Evolutionary conservation across 1,284 basidiomycete genomes (phyloP).

Genomic region (Volvariella volvacea): DNA sequence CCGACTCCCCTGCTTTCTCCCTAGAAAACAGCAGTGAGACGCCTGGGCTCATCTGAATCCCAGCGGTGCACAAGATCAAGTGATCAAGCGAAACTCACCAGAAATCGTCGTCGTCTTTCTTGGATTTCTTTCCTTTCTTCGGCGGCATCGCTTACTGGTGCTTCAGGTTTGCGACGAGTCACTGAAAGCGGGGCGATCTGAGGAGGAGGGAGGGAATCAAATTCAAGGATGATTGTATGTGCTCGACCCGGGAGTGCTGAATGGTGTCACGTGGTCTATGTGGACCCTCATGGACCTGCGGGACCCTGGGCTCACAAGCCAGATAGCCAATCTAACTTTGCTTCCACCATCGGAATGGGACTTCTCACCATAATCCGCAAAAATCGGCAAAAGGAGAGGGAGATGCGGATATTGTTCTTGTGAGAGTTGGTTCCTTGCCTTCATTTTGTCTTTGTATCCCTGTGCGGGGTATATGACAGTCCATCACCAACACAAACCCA

Average conservation of each 20-base stretch:
- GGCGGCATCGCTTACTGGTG: constrained; percentile 57
- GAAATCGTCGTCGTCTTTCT: constrained; percentile 75
- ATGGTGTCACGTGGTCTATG: too few relatives aligned
- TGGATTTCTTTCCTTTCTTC: constrained; percentile 85
- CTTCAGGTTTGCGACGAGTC: background rate
- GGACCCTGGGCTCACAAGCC: too few relatives aligned
- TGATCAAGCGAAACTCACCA: constrained; percentile 47
- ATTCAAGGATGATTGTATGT: background rate
- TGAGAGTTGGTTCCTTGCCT: constrained; percentile 29
- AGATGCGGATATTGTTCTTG: constrained; percentile 97
- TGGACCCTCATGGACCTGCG: too few relatives aligned
- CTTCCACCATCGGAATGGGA: constrained; percentile 48
- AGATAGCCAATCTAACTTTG: too few relatives aligned
- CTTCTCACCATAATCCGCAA: constrained; percentile 97
- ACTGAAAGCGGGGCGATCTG: background rate
- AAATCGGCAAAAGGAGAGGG: constrained; percentile 89
- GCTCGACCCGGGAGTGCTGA: too few relatives aligned
- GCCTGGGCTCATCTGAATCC: background rate
- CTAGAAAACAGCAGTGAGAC: constrained; percentile 29
- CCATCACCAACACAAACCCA: background rate
- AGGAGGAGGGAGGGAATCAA: background rate
- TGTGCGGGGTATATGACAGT: background rate
- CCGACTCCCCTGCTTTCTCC: constrained; percentile 63
- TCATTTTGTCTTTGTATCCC: background rate
- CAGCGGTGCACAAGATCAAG: background rate